Evolutionary conservation across 2,329 filamentous ascomycete genomes (phyloP).

Genomic region (Didymellaceae sp.): DNA sequence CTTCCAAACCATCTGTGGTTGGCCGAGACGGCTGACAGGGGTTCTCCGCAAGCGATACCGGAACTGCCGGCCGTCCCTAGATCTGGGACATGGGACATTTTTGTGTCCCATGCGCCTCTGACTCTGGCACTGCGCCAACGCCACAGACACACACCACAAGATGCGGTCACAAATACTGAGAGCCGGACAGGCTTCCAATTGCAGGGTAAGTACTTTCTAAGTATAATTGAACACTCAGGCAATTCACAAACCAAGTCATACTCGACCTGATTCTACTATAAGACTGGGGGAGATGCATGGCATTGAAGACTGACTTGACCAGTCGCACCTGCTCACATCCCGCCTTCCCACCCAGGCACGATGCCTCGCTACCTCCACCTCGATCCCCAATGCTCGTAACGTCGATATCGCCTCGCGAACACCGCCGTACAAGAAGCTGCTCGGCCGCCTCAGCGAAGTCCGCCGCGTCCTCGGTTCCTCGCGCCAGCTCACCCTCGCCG

Average conservation of each 20-base stretch:
- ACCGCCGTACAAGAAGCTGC: constrained; percentile 82
- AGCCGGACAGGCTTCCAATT: constrained; percentile 39
- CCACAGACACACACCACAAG: constrained; percentile 27
- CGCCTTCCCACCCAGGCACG: constrained; percentile 26
- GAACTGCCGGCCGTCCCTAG: constrained; percentile 1
- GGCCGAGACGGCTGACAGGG: constrained; percentile 23
- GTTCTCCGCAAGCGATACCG: constrained; percentile 26
- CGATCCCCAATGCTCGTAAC: constrained; percentile 32
- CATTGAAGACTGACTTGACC: constrained; percentile 13
- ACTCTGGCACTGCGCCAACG: constrained; percentile 25
- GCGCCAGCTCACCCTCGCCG: constrained; percentile 79
- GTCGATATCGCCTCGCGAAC: constrained; percentile 61
- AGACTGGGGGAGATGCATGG: neutral
- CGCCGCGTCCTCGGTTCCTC: constrained; percentile 71
- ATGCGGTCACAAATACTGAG: constrained; percentile 47
- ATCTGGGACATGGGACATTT: constrained; percentile 38
- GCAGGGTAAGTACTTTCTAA: constrained; percentile 35
- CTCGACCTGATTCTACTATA: neutral
- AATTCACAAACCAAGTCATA: neutral
- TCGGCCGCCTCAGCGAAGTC: constrained; percentile 78
- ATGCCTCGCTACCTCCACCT: constrained; percentile 44
- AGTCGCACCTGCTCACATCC: constrained; percentile 37
- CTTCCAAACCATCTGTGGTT: constrained; percentile 30
- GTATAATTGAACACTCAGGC: constrained; percentile 4
- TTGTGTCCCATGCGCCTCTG: constrained; percentile 28